Evolutionary conservation across 805 yeast species (phyloP), one percentile per base, ranked within the genome.

Genomic region (Torulaspora franciscae): DNA sequence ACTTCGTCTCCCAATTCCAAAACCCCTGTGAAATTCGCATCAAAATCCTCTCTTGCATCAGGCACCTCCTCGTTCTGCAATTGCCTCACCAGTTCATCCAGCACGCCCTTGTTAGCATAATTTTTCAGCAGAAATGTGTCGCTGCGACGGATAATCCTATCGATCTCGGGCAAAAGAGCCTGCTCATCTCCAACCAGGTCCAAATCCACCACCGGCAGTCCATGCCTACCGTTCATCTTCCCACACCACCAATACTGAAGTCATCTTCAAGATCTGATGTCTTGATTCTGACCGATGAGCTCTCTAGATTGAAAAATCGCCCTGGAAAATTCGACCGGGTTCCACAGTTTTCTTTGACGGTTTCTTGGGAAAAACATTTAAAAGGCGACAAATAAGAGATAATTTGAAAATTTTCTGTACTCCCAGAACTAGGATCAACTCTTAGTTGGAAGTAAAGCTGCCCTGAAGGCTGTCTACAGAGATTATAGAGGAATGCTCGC

Each of bases 91-190:
- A 61, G 42, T 2, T 33, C 47, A 37, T 52, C 55, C 14, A 62
- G 28, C 1, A 42, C 42, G 3, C 43, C 49, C 37, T 50, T 48
- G 37, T 61, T 56, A 6, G 68, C 66, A 42, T 57, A 62, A 46
- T 64, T 62, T 37, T 58, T 54, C 50, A 64, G 43, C 14, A 62
- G 42, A 37, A 64, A 60, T 6, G 60, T 56, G 45, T 63, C 64
- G 37, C 53, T 37, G 24, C 45, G 35, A 24, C 48, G 27, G 24
- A 63, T 38, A 15, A 61, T 52, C 6, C 46, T 36, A 40, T 50
- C 54, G 11, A 63, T 51, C 8, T 54, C 45, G 3, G 61, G 59
- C 9, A 56, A 29, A 23, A 63, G 45, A 6, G 56, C 56, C 2
- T 47, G 47, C 40, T 63, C 67, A 32, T 55, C 52, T 2, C 51